Evolutionary conservation across 768 basidiomycete species (phyloP).

Genomic region (Lactarius deliciosus): DNA sequence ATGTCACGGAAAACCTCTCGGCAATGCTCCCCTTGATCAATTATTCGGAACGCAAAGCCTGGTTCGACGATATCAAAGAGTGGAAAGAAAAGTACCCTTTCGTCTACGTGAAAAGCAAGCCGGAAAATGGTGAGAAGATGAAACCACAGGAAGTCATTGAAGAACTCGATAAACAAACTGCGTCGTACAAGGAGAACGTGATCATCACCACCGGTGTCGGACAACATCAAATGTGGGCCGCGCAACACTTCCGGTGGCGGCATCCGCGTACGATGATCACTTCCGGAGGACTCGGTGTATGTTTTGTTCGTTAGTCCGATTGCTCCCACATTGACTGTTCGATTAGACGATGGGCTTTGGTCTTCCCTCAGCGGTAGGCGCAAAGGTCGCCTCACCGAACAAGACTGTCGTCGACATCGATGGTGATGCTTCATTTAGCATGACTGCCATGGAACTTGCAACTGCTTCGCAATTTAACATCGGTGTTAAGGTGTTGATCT

Average conservation of each 20-base stretch:
- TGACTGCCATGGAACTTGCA: slow-evolving; percentile 99
- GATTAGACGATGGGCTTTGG: slow-evolving; percentile 96
- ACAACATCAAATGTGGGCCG: slow-evolving; percentile 99
- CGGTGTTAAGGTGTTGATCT: slow-evolving; percentile 89
- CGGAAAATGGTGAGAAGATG: slow-evolving; percentile 59
- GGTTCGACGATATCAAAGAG: slow-evolving; percentile 77
- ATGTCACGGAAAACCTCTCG: slow-evolving; percentile 82
- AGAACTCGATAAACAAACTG: slow-evolving; percentile 82
- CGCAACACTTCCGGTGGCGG: slow-evolving; percentile 90
- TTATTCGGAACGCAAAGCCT: slow-evolving; percentile 60
- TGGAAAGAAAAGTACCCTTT: slow-evolving; percentile 94
- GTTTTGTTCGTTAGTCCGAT: slow-evolving; percentile 35
- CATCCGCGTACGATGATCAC: slow-evolving; percentile 86
- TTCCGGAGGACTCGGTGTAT: slow-evolving; percentile 89
- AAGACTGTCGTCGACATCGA: slow-evolving; percentile 97
- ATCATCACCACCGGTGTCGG: slow-evolving; percentile 94
- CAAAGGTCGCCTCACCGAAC: slow-evolving; percentile 92
- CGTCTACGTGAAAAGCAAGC: slow-evolving; percentile 65
- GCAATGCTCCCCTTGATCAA: slow-evolving; percentile 80
- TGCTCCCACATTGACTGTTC: slow-evolving; percentile 6
- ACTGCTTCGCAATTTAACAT: slow-evolving; percentile 91
- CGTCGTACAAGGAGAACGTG: slow-evolving; percentile 79
- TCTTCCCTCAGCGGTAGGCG: slow-evolving; percentile 90
- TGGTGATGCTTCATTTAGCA: slow-evolving; percentile 97
- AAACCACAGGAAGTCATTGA: slow-evolving; percentile 98